A percentile compares a stretch with the other conserved stretches of the same genome.
Conservation (phyloP, 73 alveolate genomes). For the Diophrys sp. region DNA sequence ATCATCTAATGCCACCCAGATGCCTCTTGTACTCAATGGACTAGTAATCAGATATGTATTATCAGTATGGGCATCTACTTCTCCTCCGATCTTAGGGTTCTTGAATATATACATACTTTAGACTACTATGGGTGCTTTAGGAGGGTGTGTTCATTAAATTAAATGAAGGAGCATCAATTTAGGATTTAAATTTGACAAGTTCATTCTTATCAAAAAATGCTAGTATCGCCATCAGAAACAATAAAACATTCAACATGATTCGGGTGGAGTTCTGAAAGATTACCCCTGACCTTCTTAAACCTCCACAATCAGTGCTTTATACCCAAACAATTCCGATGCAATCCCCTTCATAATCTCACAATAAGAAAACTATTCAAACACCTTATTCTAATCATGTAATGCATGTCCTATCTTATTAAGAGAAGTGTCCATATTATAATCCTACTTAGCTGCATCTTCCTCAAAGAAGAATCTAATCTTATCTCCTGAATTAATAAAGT, state of each 20-base stretch:
- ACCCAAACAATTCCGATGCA: constrained; percentile 1
- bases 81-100: constrained; percentile 56
- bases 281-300: too few species aligned
- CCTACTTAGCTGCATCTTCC: constrained; percentile 45
- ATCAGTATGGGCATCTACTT: constrained; percentile 65
- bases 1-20: constrained; percentile 67
- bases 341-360: constrained; percentile 5
- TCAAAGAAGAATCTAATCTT: constrained; percentile 61
- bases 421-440: constrained; percentile 17
- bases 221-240: too few species aligned
- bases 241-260: too few species aligned
- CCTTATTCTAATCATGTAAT: constrained; percentile 58
- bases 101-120: constrained; percentile 75
- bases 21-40: constrained; percentile 58
- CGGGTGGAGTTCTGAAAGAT: too few species aligned
- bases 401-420: constrained; percentile 72
- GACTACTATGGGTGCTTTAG: constrained; percentile 42
- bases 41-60: constrained; percentile 48
- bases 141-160: too few species aligned
- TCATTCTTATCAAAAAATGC: too few species aligned
- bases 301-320: too few species aligned
- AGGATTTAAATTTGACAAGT: too few species aligned
- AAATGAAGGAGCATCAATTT: too few species aligned
- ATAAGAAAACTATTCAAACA: constrained; percentile 36
- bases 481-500: constrained; percentile 55